phyloP scores from a whole-genome alignment of 2,329 filamentous ascomycete species.

The Bretziella fagacearum region DNA sequence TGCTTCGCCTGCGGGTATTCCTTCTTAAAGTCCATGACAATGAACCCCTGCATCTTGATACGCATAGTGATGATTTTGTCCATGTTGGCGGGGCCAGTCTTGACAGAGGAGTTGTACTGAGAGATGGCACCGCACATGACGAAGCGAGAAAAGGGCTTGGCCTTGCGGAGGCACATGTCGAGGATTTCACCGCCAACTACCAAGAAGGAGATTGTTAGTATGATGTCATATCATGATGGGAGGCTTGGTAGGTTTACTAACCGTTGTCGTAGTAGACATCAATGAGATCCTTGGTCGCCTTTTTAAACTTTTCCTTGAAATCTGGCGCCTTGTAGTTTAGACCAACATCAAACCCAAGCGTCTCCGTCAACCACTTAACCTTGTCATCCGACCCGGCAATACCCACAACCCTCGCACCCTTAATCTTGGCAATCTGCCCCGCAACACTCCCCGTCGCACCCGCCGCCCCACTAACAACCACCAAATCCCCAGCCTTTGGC shows the following conservation, averaged over 20 bases:
- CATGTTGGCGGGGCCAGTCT: slow-evolving; percentile 38
- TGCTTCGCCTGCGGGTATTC: slow-evolving; percentile 40
- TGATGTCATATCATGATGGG: no score
- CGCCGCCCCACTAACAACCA: slow-evolving; percentile 62
- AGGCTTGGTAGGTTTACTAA: no score
- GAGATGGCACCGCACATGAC: slow-evolving; percentile 56
- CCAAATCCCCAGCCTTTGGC: slow-evolving; percentile 51
- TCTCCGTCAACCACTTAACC: slow-evolving; percentile 44
- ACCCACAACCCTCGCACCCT: slow-evolving; percentile 44
- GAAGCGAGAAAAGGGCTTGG: slow-evolving; percentile 45
- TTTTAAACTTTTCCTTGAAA: slow-evolving; percentile 42
- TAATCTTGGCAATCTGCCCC: slow-evolving; percentile 62
- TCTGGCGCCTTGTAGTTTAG: slow-evolving; percentile 52
- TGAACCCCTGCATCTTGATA: slow-evolving; percentile 53
- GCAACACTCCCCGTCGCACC: slow-evolving; percentile 63
- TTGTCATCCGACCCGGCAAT: slow-evolving; percentile 52
- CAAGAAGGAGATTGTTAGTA: no score
- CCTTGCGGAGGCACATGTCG: slow-evolving; percentile 46
- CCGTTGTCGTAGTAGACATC: slow-evolving; percentile 58
- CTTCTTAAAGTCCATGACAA: slow-evolving; percentile 49
- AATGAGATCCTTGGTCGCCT: slow-evolving; percentile 40
- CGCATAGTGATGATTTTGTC: slow-evolving; percentile 35
- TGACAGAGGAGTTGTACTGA: slow-evolving; percentile 43
- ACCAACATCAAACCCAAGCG: slow-evolving; percentile 49
- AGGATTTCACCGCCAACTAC: slow-evolving; percentile 53